phyloP scores from a whole-genome alignment of 1,139 yeast genomes.

The Hyphopichia wangnamkhiaoensis region DNA sequence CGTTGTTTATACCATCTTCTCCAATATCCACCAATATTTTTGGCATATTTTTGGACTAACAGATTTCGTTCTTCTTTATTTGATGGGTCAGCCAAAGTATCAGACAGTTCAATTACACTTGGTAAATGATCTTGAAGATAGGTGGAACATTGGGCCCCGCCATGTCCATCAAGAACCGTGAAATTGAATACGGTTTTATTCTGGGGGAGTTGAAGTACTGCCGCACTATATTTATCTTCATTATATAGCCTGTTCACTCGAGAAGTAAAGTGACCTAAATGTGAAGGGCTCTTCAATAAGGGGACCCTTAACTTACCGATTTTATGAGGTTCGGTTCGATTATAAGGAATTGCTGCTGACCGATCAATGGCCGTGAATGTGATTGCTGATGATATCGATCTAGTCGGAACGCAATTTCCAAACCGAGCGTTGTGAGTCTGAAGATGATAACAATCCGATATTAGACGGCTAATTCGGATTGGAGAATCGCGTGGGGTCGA shows the following conservation, averaged over 20 bases:
- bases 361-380: constrained; percentile 30
- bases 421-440: too few species aligned
- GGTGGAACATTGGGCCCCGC: constrained; percentile 74
- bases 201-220: constrained; percentile 44
- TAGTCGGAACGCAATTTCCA: constrained; percentile 19
- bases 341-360: constrained; percentile 9
- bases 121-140: constrained; percentile 59
- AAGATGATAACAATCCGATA: too few species aligned
- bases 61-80: constrained; percentile 31
- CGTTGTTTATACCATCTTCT: constrained; percentile 64
- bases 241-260: constrained; percentile 77
- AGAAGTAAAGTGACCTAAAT: constrained; percentile 77
- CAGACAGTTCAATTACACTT: constrained; percentile 51
- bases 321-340: constrained; percentile 15
- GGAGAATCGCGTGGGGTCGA: too few species aligned
- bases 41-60: constrained; percentile 50
- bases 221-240: constrained; percentile 76
- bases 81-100: constrained; percentile 14
- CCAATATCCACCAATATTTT: constrained; percentile 87
- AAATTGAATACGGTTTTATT: constrained; percentile 52
- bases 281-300: constrained; percentile 67
- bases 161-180: constrained; percentile 91
- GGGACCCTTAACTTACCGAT: constrained; percentile 46
- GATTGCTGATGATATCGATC: constrained; percentile 14
- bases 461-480: neutral